Evolutionary conservation across 2,329 filamentous ascomycete genomes (phyloP), one percentile per base, ranked within the genome.

Genomic region (Beauveria sp.): DNA sequence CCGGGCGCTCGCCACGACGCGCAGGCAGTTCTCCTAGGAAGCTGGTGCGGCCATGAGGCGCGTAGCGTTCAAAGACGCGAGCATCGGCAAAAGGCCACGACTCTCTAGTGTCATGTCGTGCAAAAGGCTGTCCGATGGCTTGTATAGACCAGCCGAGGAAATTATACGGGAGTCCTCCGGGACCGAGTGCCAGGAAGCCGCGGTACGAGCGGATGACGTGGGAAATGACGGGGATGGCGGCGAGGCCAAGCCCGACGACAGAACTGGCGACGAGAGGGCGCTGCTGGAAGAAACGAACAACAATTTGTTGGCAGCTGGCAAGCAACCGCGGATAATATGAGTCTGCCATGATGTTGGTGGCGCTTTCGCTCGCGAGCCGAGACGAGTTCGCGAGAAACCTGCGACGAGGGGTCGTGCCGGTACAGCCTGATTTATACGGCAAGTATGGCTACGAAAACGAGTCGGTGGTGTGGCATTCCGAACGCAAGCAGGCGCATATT

Each of bases 121-220:
- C 71, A 20, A 78, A 22, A 2, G 69, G 64, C 60, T 72, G 72
- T n/a, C 74, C 57, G 5, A 66, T 16, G 9, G 69, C 65, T 65
- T 78, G 76, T 3, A 73, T 22, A 0, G 76, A 67, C 75, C 75
- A 81, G 38, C 79, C 79, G 22, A 69, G 38, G 31, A 74, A 31
- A 61, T 79, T 77, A 66, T 77, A 70, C 0, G 78, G 77, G 0
- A 79, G 62, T 18, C 78, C 78, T 62, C 79, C 77, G 3, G 71
- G 72, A 16, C 78, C 78, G 38, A 80, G 72, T 1, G 74, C 72
- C 18, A 77, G 71, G 67, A 70, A 80, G 53, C 69, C 71, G 4
- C 65, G 69, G 69, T 80, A 80, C 67, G 69, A 71, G 43, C 65
- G 60, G 50, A 66, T 53, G 22, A 68, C 66, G 58, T 71, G 69